phyloP scores from a whole-genome alignment of 805 yeast species.

The Hanseniaspora valbyensis region DNA sequence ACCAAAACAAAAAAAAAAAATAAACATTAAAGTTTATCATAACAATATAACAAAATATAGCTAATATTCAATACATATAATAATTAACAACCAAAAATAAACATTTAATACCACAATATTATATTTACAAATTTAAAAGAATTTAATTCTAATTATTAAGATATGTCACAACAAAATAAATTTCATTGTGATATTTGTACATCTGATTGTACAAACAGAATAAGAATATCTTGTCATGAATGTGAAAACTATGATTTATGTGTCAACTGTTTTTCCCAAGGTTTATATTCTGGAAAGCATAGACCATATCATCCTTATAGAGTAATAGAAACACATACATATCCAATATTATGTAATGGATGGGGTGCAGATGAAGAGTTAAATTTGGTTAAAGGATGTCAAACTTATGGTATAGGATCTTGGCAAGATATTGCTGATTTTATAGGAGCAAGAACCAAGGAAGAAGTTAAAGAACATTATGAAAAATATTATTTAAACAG shows the following conservation, averaged over 20 bases:
- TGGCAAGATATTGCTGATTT: constrained; percentile 98
- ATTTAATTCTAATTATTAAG: too few species aligned
- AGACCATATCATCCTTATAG: constrained; percentile 90
- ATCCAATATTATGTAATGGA: constrained; percentile 76
- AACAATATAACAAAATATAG: too few species aligned
- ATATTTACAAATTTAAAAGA: too few species aligned
- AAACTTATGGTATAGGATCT: constrained; percentile 82
- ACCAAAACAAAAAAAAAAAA: too few species aligned
- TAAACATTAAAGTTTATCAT: too few species aligned
- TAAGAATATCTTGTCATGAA: constrained; percentile 81
- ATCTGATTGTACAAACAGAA: constrained; percentile 88
- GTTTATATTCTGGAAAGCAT: constrained; percentile 69
- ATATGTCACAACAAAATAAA: constrained; percentile 31
- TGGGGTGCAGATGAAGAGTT: constrained; percentile 99
- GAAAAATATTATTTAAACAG: constrained; percentile 57
- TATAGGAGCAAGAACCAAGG: constrained; percentile 82
- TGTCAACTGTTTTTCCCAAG: constrained; percentile 91
- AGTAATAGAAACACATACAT: constrained; percentile 87
- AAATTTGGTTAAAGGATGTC: constrained; percentile 79
- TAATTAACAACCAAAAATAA: too few species aligned
- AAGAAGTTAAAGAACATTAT: constrained; percentile 84
- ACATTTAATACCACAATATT: too few species aligned
- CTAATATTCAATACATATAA: too few species aligned
- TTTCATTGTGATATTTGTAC: constrained; percentile 94
- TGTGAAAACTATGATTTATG: constrained; percentile 94